Percentiles rank a stretch among this genome's conserved stretches.
Evolutionary conservation across 495 filamentous ascomycete genomes (phyloP).

Genomic region (Amniculicola lignicola): DNA sequence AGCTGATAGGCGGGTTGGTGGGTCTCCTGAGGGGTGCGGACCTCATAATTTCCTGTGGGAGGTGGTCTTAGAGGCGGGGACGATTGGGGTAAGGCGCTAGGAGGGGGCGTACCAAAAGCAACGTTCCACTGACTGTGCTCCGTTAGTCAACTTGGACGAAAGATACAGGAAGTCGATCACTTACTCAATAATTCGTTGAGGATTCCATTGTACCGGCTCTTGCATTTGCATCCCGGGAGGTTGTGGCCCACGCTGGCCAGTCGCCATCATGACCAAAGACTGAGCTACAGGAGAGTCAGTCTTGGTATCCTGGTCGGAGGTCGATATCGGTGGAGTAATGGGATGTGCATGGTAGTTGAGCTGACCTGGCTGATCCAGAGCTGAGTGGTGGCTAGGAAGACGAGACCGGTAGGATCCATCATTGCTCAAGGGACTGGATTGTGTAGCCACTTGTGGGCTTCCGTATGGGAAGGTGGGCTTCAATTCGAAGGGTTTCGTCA

Average conservation of each 20-base stretch:
- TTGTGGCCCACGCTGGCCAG: slow-evolving; percentile 49
- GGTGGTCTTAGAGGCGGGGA: slow-evolving; percentile 45
- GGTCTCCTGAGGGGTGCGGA: slow-evolving; percentile 29
- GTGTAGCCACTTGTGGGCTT: slow-evolving; percentile 59
- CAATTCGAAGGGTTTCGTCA: slow-evolving; percentile 78
- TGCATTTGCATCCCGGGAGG: slow-evolving; percentile 57
- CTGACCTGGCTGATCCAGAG: slow-evolving; percentile 55
- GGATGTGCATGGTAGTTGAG: slow-evolving; percentile 74
- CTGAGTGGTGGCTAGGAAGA: slow-evolving; percentile 34
- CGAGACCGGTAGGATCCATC: slow-evolving; percentile 31
- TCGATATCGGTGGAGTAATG: slow-evolving; percentile 78
- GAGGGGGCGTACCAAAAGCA: slow-evolving; percentile 68
- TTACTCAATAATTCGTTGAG: slow-evolving; percentile 90
- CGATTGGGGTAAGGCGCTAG: slow-evolving; percentile 33
- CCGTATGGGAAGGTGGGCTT: slow-evolving; percentile 86
- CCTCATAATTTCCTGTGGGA: slow-evolving; percentile 33
- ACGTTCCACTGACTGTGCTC: slow-evolving; percentile 77
- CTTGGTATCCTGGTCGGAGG: slow-evolving; percentile 70
- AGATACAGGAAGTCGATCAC: slow-evolving; percentile 36
- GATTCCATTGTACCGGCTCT: slow-evolving; percentile 81
- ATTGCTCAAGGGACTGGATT: slow-evolving; percentile 38
- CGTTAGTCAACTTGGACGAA: background rate
- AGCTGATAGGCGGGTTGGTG: slow-evolving; percentile 29
- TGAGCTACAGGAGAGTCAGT: slow-evolving; percentile 74
- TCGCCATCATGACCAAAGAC: slow-evolving; percentile 70